Evolutionary conservation across 1,139 yeast species (phyloP).

Genomic region (Pneumocystis sp.): DNA sequence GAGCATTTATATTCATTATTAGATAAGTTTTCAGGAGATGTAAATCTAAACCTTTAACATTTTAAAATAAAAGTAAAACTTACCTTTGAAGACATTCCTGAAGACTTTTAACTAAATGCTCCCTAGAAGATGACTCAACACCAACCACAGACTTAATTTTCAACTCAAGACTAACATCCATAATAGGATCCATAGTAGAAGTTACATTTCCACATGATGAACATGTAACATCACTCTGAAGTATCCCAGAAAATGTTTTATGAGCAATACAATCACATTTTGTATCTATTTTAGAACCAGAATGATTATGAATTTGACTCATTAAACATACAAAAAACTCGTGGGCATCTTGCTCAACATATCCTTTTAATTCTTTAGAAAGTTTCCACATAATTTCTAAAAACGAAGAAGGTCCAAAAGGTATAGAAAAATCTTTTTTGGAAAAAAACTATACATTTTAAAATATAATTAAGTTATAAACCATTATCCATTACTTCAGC

Average conservation of each 20-base stretch:
- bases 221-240: constrained; percentile 64
- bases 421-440: not conserved
- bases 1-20: constrained; percentile 1
- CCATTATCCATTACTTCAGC: constrained; percentile 25
- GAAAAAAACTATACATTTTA: not conserved
- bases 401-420: constrained; percentile 48
- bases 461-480: constrained; percentile 21
- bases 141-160: constrained; percentile 8
- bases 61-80: not conserved
- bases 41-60: not conserved
- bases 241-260: constrained; percentile 57
- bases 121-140: constrained; percentile 2
- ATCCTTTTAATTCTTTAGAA: constrained; percentile 75
- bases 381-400: constrained; percentile 73
- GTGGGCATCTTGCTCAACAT: constrained; percentile 95
- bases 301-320: constrained; percentile 51
- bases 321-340: constrained; percentile 87
- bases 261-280: constrained; percentile 68
- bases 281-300: constrained; percentile 2
- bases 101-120: constrained; percentile 1
- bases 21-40: not conserved
- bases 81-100: constrained; percentile 15
- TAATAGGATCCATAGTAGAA: constrained; percentile 69
- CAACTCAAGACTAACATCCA: constrained; percentile 75
- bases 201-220: constrained; percentile 50